phyloP scores from a whole-genome alignment of 1,139 yeast genomes.

The Debaryomycetaceae sp. region DNA sequence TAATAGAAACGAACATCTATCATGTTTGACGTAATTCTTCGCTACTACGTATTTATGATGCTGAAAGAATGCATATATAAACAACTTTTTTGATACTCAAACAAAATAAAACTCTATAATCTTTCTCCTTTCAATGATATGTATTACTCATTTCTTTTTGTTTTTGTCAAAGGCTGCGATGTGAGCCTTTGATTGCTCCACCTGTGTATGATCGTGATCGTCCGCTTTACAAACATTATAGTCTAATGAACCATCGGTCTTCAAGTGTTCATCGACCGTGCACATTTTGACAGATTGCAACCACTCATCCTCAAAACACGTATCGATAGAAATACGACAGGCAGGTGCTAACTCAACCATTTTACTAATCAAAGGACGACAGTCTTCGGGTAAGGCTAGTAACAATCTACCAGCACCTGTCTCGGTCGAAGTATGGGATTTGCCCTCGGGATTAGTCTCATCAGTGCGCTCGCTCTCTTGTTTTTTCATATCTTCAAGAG shows the following conservation, averaged over 20 bases:
- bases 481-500: slow-evolving; percentile 3
- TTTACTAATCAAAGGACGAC: slow-evolving; percentile 60
- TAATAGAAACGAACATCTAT: no score
- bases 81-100: background rate
- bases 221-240: slow-evolving; percentile 37
- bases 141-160: slow-evolving; percentile 42
- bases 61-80: background rate
- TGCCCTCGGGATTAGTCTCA: slow-evolving; percentile 29
- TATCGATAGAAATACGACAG: slow-evolving; percentile 80
- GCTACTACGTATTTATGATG: background rate
- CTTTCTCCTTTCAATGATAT: background rate
- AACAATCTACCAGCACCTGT: slow-evolving; percentile 69
- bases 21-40: no score
- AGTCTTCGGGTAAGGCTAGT: slow-evolving; percentile 66
- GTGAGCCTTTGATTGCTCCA: slow-evolving; percentile 91
- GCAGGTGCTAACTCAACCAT: slow-evolving; percentile 86
- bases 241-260: slow-evolving; percentile 28
- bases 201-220: slow-evolving; percentile 81
- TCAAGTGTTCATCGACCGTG: slow-evolving; percentile 44
- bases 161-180: slow-evolving; percentile 87
- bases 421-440: slow-evolving; percentile 52
- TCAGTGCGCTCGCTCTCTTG: slow-evolving; percentile 6
- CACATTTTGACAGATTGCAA: slow-evolving; percentile 63
- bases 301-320: slow-evolving; percentile 81
- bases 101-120: background rate